These are phyloP conservation scores for Cymbopogon flexuosus DNA, from an alignment of 202 grass and related monocot species.

Conservation along the genomic window DNA sequence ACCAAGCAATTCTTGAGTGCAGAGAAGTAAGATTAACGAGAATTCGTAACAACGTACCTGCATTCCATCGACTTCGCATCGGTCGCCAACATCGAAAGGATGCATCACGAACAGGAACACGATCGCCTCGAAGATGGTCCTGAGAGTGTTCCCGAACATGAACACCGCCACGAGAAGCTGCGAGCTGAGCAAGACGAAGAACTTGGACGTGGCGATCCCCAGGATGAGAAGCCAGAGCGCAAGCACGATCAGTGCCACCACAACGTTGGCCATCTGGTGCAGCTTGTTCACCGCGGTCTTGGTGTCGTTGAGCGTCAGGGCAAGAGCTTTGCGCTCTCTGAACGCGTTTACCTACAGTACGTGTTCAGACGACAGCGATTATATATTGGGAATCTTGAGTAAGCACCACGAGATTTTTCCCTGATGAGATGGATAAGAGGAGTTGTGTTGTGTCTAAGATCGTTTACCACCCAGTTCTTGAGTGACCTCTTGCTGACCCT, in stretches of 20 bases:
- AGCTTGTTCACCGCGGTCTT: conserved; percentile 97
- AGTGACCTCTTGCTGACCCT: conserved; percentile 71
- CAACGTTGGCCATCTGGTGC: conserved; percentile 79
- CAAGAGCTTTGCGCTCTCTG: conserved; percentile 85
- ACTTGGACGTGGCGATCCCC: conserved; percentile 54
- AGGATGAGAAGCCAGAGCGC: conserved; percentile 72
- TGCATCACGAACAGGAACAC: conserved; percentile 92
- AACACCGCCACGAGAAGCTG: conserved; percentile 76
- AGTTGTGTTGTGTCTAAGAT: neutral
- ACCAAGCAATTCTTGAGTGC: neutral
- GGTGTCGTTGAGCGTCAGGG: conserved; percentile 89
- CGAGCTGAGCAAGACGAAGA: conserved; percentile 78
- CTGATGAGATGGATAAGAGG: neutral
- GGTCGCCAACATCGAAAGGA: conserved; percentile 88
- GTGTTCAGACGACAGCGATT: neutral
- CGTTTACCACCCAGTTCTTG: conserved; percentile 92
- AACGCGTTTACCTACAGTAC: conserved; percentile 65
- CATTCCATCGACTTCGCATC: conserved; percentile 75
- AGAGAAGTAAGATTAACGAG: neutral
- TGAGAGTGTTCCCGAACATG: conserved; percentile 90
- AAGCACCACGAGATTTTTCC: neutral
- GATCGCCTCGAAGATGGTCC: conserved; percentile 83
- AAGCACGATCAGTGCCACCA: conserved; percentile 56
- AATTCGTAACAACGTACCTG: conserved; percentile 45
- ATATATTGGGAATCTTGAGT: neutral